These are phyloP conservation scores for Boletus insuetus DNA, from an alignment of 768 basidiomycete species.

Conservation along the genomic window DNA sequence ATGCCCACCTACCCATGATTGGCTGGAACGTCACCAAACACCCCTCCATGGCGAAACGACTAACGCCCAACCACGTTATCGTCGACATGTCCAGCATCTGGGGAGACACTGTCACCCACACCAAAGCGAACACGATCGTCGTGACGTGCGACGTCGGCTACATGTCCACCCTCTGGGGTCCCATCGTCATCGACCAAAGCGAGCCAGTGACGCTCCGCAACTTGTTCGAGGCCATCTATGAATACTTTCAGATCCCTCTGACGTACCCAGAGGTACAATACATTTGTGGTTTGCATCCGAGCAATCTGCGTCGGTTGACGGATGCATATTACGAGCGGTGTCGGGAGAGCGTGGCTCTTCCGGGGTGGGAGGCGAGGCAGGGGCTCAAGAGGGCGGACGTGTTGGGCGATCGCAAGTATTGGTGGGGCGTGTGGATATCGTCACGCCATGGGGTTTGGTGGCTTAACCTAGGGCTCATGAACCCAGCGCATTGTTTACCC, in stretches of 20 bases:
- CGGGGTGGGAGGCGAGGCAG: slow-evolving; percentile 36
- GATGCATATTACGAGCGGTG: slow-evolving; percentile 37
- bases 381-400: slow-evolving; percentile 51
- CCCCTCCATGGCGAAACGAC: slow-evolving; percentile 30
- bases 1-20: slow-evolving; percentile 28
- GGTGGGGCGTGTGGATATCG: slow-evolving; percentile 40
- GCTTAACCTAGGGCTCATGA: slow-evolving; percentile 44
- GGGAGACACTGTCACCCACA: slow-evolving; percentile 21
- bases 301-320: slow-evolving; percentile 20
- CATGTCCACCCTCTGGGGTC: slow-evolving; percentile 43
- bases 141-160: slow-evolving; percentile 24
- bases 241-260: slow-evolving; percentile 46
- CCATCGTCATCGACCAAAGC: slow-evolving; percentile 40
- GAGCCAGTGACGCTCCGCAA: slow-evolving; percentile 40
- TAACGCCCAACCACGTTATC: slow-evolving; percentile 28
- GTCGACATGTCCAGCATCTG: slow-evolving; percentile 18
- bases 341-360: slow-evolving; percentile 38
- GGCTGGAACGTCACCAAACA: slow-evolving; percentile 37
- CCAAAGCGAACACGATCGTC: slow-evolving; percentile 17
- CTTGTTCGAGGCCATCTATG: slow-evolving; percentile 47
- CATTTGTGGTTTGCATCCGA: slow-evolving; percentile 16
- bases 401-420: slow-evolving; percentile 44
- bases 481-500: slow-evolving; percentile 12
- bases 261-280: slow-evolving; percentile 29
- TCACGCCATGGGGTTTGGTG: slow-evolving; percentile 39